A percentile compares a stretch with the other conserved stretches of the same genome.
Conservation (phyloP, 306 rosid species). For the Heteromeles arbutifolia region DNA sequence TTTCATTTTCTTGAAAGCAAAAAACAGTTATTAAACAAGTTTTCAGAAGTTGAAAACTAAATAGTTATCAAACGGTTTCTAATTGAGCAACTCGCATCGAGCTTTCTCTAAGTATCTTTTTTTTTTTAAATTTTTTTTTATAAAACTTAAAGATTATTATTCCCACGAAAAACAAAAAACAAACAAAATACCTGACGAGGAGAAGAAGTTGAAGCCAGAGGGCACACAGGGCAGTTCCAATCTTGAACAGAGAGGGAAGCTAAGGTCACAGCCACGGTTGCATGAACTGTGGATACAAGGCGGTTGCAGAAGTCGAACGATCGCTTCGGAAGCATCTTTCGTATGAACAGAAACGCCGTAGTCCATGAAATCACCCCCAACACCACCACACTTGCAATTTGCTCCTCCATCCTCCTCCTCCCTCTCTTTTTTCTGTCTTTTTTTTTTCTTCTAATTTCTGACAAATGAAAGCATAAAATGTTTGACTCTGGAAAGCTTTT, state of each 20-base stretch:
- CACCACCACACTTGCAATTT: conserved; percentile 25
- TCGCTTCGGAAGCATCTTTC: conserved; percentile 36
- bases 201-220: conserved; percentile 52
- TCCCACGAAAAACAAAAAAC: no score
- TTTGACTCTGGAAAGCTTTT: neutral
- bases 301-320: conserved; percentile 67
- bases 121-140: no score
- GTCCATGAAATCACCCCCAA: conserved; percentile 74
- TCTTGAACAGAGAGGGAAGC: conserved; percentile 58
- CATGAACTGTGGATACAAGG: conserved; percentile 63
- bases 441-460: neutral
- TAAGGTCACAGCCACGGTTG: conserved; percentile 51
- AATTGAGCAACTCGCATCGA: no score
- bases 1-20: no score
- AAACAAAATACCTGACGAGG: conserved; percentile 37
- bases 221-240: conserved; percentile 73
- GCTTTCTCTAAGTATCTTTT: no score
- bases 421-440: conserved; percentile 13
- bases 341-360: conserved; percentile 33
- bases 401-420: conserved; percentile 22
- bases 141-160: no score
- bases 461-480: neutral
- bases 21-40: no score
- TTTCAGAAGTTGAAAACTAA: no score
- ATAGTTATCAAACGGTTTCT: no score